These are phyloP conservation scores for Misopates orontium DNA, from an alignment of 257 asterid species.

Conservation along the genomic window DNA sequence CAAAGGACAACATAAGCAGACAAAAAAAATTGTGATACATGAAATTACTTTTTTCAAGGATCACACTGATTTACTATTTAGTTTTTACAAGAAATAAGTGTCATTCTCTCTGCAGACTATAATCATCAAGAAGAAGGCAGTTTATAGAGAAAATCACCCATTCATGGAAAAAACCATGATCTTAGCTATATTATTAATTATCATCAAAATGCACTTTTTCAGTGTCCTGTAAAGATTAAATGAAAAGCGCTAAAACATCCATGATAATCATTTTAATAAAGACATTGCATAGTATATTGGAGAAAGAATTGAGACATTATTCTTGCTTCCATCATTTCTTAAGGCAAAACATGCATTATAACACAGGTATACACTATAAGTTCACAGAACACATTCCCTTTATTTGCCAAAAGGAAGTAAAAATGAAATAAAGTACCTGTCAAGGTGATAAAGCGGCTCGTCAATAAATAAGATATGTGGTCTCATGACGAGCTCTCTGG, in stretches of 20 bases:
- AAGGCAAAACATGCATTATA: too few relatives aligned
- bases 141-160: not conserved
- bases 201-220: too few relatives aligned
- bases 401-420: not conserved
- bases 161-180: not conserved
- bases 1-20: too few relatives aligned
- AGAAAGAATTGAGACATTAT: too few relatives aligned
- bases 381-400: too few relatives aligned
- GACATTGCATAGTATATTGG: too few relatives aligned
- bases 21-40: too few relatives aligned
- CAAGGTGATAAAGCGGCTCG: slow-evolving; percentile 97
- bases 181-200: not conserved
- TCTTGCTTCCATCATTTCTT: too few relatives aligned
- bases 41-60: too few relatives aligned
- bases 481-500: slow-evolving; percentile 96
- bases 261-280: not conserved
- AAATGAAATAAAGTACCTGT: slow-evolving; percentile 57
- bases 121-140: slow-evolving; percentile 8
- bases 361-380: too few relatives aligned
- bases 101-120: not conserved
- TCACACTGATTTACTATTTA: too few relatives aligned
- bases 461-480: slow-evolving; percentile 88
- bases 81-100: too few relatives aligned
- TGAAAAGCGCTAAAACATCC: not conserved
- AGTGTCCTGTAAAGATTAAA: not conserved